Percentiles rank a stretch among this genome's conserved stretches.
Evolutionary conservation across 1,284 basidiomycete species (phyloP).

Genomic region (Meripilus lineatus): DNA sequence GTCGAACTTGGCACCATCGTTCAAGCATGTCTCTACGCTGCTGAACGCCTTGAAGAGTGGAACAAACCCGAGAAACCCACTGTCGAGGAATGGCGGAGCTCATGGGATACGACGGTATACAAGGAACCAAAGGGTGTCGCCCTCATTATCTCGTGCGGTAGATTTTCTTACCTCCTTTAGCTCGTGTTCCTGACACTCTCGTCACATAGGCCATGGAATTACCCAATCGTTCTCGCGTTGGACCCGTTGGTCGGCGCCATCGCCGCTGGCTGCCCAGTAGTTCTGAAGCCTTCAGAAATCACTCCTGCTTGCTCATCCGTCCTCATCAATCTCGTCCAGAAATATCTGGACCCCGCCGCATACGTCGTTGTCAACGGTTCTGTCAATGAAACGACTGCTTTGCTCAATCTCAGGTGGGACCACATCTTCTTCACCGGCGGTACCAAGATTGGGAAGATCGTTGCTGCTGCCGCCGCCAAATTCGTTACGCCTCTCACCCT

Average conservation of each 20-base stretch:
- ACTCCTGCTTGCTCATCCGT: constrained; percentile 62
- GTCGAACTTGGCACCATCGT: constrained; percentile 37
- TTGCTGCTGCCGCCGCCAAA: constrained; percentile 82
- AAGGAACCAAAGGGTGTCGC: constrained; percentile 50
- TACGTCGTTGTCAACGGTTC: constrained; percentile 75
- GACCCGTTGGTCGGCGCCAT: constrained; percentile 55
- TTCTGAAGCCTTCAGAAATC: constrained; percentile 84
- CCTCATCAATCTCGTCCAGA: constrained; percentile 68
- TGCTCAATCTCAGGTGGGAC: constrained; percentile 83
- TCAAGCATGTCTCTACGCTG: constrained; percentile 41
- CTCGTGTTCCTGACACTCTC: no score
- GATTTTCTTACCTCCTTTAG: no score
- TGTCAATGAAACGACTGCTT: constrained; percentile 66
- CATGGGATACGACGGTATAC: constrained; percentile 41
- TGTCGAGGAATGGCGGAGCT: constrained; percentile 30
- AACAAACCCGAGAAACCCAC: constrained; percentile 40
- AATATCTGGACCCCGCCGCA: constrained; percentile 77
- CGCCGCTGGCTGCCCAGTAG: constrained; percentile 54
- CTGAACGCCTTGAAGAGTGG: constrained; percentile 49
- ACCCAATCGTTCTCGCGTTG: constrained; percentile 45
- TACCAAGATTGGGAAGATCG: constrained; percentile 73
- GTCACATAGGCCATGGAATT: constrained; percentile 48
- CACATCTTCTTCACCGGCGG: constrained; percentile 57
- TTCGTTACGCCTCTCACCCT: constrained; percentile 81
- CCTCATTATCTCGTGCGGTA: constrained; percentile 34